Conservation (phyloP, 345 rosid genomes). For the Arabidopsis arenosa region DNA sequence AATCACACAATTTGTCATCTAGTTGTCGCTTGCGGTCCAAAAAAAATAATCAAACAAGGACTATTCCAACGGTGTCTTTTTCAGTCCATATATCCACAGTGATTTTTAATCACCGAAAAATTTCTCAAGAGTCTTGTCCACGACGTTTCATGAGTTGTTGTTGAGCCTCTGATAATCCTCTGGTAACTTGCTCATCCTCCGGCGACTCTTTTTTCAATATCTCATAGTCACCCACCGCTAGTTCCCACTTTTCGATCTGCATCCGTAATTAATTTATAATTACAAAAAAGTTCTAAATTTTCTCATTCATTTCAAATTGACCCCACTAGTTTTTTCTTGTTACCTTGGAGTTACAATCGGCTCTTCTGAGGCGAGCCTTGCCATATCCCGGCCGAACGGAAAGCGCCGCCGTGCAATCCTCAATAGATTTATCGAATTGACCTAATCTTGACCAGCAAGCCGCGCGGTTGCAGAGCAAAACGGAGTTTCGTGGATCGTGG, state of each 20-base stretch:
- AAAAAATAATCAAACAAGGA: neutral
- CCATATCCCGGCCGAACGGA: constrained; percentile 61
- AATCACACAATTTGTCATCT: constrained; percentile 29
- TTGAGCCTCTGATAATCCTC: constrained; percentile 60
- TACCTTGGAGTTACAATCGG: constrained; percentile 82
- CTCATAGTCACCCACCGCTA: constrained; percentile 72
- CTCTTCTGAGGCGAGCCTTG: constrained; percentile 91
- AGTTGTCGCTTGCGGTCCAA: constrained; percentile 24
- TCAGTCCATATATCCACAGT: neutral
- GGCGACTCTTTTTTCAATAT: constrained; percentile 60
- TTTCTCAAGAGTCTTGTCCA: constrained; percentile 40
- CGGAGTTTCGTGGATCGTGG: constrained; percentile 71
- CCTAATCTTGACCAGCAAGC: constrained; percentile 74
- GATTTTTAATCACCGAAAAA: neutral
- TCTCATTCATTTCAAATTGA: neutral
- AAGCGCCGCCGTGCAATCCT: constrained; percentile 80
- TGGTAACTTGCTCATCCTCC: constrained; percentile 66
- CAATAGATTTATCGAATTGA: constrained; percentile 65
- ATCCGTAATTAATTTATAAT: neutral
- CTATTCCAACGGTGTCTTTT: neutral
- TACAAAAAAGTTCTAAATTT: neutral
- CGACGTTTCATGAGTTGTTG: constrained; percentile 54
- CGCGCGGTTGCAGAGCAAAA: constrained; percentile 86
- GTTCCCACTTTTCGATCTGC: constrained; percentile 77
- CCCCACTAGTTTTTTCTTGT: neutral